These are phyloP conservation scores for Rhizomucor pusillus DNA, from an alignment of 371 early-diverging fungal genomes.

Conservation along the genomic window DNA sequence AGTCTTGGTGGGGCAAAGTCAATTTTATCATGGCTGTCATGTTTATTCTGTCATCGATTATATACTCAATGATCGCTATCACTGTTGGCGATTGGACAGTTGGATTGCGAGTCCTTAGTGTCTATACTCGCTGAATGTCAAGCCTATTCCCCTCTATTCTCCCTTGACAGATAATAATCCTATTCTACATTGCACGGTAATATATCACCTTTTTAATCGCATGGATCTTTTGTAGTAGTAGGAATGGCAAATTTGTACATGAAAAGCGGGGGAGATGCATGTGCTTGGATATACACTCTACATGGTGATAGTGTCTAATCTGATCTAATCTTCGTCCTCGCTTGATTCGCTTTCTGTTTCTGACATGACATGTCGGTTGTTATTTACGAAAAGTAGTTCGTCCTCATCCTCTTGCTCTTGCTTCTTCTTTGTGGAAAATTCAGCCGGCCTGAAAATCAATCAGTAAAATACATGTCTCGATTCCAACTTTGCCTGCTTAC, in stretches of 20 bases:
- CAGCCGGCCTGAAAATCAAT: slow-evolving; percentile 27
- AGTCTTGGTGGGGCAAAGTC: slow-evolving; percentile 23
- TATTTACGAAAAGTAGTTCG: slow-evolving; percentile 69
- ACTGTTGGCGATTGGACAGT: slow-evolving; percentile 21
- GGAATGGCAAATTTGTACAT: no score
- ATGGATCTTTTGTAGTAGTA: no score
- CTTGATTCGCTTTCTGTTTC: slow-evolving; percentile 28
- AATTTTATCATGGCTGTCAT: slow-evolving; percentile 21
- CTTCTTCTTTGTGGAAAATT: slow-evolving; percentile 31
- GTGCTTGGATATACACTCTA: neutral
- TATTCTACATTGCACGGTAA: no score
- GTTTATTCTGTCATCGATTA: slow-evolving; percentile 14
- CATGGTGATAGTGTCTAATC: neutral
- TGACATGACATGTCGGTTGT: slow-evolving; percentile 54
- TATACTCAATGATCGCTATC: slow-evolving; percentile 18
- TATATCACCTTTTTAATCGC: no score
- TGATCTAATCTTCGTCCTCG: slow-evolving; percentile 27
- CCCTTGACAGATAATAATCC: no score
- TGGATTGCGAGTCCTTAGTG: slow-evolving; percentile 7
- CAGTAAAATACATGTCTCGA: neutral
- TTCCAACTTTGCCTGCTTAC: slow-evolving; percentile 30
- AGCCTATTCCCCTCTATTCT: no score
- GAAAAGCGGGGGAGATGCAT: neutral
- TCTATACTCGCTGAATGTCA: neutral
- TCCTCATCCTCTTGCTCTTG: slow-evolving; percentile 25